Base-by-base conservation (phyloP, 176 grass and related monocot genomes). In the Cenchrus fungigraminus region DNA sequence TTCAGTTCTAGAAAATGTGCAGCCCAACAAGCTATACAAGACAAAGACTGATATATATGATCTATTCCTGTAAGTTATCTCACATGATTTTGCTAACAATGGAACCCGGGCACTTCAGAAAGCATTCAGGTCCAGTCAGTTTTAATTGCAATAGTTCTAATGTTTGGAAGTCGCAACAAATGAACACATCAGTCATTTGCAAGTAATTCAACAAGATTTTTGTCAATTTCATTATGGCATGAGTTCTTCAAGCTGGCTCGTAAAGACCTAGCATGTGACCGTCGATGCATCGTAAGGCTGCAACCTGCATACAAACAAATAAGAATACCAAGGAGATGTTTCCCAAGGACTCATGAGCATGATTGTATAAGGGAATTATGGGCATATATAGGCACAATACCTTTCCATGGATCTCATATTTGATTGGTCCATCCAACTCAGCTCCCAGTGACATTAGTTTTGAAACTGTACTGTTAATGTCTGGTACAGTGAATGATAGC, bases 351-450 rank as follows among this genome's bases (percentile, higher is more conserved):
- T 6, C 45, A 46, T 46, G 7, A 46, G 7, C 8, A 46, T 4
- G 60, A 44, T 17, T 14, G 22, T 9, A 42, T 53, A 74, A 16
- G 12, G 15, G 76, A 55, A 19, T 55, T 25, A 72, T 66, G 57
- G 71, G 20, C 9, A 62, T 1, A 9, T 76, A 32, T 52, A 56
- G 63, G 42, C 17, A 74, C 0, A 57, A 20, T 86, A 95, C 96
- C 83, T 98, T 95, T 60, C 93, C 96, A 78, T 94, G 93, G 74
- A 94, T 92, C 66, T 95, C 90, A 77, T 98, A 86, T 86, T 95
- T 98, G 72, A 98, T 94, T 5, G 97, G 84, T 13, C 93, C 91
- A 56, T 98, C 97, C 73, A 98, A 81, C 79, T 98, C 97, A 32
- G 93, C 91, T 77, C 97, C 93, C 8, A 98, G 74, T 8, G 89